Evolutionary conservation across 2,329 filamentous ascomycete species (phyloP).

Genomic region (Trichoderma sp.): DNA sequence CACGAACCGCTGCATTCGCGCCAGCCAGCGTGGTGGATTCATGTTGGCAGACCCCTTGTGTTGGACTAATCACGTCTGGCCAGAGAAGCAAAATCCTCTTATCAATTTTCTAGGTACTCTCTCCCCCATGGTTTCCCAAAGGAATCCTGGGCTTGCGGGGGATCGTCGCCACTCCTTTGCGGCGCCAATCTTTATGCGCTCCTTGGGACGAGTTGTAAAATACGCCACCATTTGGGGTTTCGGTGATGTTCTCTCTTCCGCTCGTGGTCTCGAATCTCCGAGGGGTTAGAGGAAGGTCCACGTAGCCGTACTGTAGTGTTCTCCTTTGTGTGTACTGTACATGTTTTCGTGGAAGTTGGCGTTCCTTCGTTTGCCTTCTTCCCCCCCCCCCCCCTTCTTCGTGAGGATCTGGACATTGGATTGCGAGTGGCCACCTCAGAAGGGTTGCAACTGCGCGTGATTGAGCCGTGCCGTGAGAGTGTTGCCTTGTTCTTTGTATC

Average conservation of each 20-base stretch:
- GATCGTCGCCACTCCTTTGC: conserved; percentile 17
- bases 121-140: too few relatives aligned
- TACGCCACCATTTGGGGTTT: conserved; percentile 10
- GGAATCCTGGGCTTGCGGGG: conserved; percentile 18
- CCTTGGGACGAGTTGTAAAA: conserved; percentile 14
- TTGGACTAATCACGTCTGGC: conserved; percentile 18
- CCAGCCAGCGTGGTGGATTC: conserved; percentile 17
- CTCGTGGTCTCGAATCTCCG: conserved; percentile 8
- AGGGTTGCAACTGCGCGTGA: conserved; percentile 8
- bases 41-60: background rate
- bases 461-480: background rate
- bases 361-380: too few relatives aligned
- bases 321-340: too few relatives aligned
- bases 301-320: too few relatives aligned
- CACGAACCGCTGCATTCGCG: conserved; percentile 16
- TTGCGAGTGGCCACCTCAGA: too few relatives aligned
- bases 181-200: background rate
- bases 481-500: background rate
- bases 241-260: conserved; percentile 2
- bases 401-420: too few relatives aligned
- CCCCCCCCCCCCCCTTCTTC: too few relatives aligned
- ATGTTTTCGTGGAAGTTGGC: too few relatives aligned
- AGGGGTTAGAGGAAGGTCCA: background rate
- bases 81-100: conserved; percentile 13
- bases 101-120: conserved; percentile 1